Percentiles rank a stretch among this genome's conserved stretches.
These are phyloP conservation scores for Mychonastes homosphaera DNA, from an alignment of 139 green algal genomes.

Conservation along the genomic window DNA sequence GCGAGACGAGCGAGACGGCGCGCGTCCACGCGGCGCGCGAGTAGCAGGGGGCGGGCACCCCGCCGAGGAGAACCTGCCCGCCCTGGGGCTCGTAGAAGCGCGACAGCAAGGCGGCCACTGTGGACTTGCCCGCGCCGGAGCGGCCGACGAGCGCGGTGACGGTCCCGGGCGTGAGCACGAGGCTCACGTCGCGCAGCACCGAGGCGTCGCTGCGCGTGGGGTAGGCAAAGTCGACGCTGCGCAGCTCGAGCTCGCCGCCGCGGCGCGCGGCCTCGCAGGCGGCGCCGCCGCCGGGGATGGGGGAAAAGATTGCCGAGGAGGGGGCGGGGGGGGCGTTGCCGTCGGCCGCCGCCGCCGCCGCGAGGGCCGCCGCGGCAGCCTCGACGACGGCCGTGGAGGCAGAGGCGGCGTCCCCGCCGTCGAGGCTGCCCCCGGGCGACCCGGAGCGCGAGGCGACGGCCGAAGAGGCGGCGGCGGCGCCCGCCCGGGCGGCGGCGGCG, in stretches of 20 bases:
- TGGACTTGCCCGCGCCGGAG: conserved; percentile 73
- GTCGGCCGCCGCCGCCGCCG: too few species aligned
- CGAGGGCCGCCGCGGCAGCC: too few species aligned
- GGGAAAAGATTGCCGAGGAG: too few species aligned
- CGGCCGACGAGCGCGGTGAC: conserved; percentile 75
- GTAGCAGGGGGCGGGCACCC: background rate
- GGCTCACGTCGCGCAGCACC: conserved; percentile 48
- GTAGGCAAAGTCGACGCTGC: conserved; percentile 62
- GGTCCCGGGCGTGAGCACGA: conserved; percentile 56
- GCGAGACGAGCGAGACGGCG: conserved; percentile 51
- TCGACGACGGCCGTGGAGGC: too few species aligned
- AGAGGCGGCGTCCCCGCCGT: too few species aligned
- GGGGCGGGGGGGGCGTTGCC: too few species aligned
- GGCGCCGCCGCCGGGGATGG: too few species aligned
- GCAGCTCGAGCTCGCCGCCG: conserved; percentile 53
- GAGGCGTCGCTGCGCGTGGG: conserved; percentile 40
- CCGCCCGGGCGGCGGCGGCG: too few species aligned
- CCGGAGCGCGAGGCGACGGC: too few species aligned
- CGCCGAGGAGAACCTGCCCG: background rate
- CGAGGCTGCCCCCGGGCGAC: too few species aligned
- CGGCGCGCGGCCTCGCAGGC: conserved; percentile 26
- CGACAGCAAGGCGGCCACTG: conserved; percentile 64
- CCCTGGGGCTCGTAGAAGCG: conserved; percentile 45
- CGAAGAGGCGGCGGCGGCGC: too few species aligned
- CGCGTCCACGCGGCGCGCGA: conserved; percentile 48